Percentiles rank a stretch among this genome's conserved stretches.
Evolutionary conservation across 1,284 basidiomycete species (phyloP).

Genomic region (Lignosus rhinocerotis): DNA sequence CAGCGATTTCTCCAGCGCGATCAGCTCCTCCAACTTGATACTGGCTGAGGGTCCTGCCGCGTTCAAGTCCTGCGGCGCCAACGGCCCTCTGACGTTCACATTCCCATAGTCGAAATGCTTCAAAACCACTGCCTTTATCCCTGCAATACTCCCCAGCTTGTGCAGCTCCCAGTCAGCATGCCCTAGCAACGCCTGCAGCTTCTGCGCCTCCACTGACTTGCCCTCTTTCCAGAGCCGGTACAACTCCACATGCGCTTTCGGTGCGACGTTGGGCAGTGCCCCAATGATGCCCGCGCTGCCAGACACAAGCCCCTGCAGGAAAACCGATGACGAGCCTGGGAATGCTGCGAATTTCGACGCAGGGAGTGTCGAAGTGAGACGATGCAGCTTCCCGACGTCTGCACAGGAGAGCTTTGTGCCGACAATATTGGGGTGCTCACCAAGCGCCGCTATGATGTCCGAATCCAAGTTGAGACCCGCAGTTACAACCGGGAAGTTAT

Average conservation of each 20-base stretch:
- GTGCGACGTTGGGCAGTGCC: constrained; percentile 76
- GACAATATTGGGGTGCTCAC: constrained; percentile 85
- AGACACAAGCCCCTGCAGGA: constrained; percentile 67
- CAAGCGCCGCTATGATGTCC: constrained; percentile 73
- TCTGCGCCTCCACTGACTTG: constrained; percentile 64
- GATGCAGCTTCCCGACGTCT: constrained; percentile 81
- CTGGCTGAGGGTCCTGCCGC: constrained; percentile 35
- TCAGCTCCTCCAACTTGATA: constrained; percentile 54
- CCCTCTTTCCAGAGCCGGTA: constrained; percentile 61
- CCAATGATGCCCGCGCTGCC: constrained; percentile 73
- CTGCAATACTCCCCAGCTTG: constrained; percentile 71
- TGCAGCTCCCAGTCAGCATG: constrained; percentile 75
- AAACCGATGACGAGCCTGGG: constrained; percentile 65
- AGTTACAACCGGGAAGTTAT: constrained; percentile 86
- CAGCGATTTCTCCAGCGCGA: constrained; percentile 56
- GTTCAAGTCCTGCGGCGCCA: constrained; percentile 45
- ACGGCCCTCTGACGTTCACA: constrained; percentile 56
- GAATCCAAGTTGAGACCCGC: constrained; percentile 88
- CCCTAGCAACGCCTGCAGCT: constrained; percentile 68
- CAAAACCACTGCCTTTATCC: constrained; percentile 69
- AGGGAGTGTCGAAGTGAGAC: constrained; percentile 61
- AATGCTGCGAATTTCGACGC: constrained; percentile 59
- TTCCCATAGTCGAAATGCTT: constrained; percentile 72
- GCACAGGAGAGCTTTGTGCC: constrained; percentile 89
- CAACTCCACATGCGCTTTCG: constrained; percentile 69